These are phyloP conservation scores for Fusarium incarnatum DNA, from an alignment of 2,329 filamentous ascomycete genomes.

Conservation along the genomic window DNA sequence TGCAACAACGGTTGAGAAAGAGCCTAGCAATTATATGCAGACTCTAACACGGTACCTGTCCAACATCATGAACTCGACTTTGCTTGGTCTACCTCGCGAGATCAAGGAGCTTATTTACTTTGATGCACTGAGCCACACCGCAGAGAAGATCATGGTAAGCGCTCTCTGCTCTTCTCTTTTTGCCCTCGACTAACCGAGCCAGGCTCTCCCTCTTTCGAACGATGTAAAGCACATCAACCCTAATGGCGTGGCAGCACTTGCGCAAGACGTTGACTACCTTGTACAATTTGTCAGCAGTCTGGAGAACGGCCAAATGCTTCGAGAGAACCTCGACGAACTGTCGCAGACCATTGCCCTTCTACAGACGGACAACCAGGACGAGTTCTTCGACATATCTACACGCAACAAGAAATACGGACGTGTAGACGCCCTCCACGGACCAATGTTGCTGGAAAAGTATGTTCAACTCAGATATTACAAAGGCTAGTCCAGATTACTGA, in stretches of 20 bases:
- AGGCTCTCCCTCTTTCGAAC: slow-evolving; percentile 80
- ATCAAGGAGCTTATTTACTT: slow-evolving; percentile 99
- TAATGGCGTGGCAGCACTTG: slow-evolving; percentile 82
- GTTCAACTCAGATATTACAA: slow-evolving; percentile 36
- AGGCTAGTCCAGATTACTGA: slow-evolving; percentile 1
- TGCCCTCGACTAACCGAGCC: slow-evolving; percentile 31
- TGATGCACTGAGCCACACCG: slow-evolving; percentile 91
- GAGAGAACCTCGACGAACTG: slow-evolving; percentile 90
- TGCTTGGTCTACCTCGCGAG: slow-evolving; percentile 91
- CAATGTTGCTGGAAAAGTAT: slow-evolving; percentile 91
- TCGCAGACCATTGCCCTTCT: slow-evolving; percentile 92
- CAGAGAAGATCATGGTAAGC: slow-evolving; percentile 81
- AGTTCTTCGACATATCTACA: slow-evolving; percentile 93
- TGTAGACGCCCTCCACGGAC: slow-evolving; percentile 91
- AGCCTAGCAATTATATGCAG: slow-evolving; percentile 94
- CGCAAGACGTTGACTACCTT: slow-evolving; percentile 85
- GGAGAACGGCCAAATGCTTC: slow-evolving; percentile 84
- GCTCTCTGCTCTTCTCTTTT: neutral
- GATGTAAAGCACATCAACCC: slow-evolving; percentile 89
- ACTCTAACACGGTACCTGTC: slow-evolving; percentile 92
- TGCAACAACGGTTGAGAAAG: slow-evolving; percentile 68
- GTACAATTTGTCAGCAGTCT: slow-evolving; percentile 87
- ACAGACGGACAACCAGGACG: slow-evolving; percentile 89
- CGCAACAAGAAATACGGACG: slow-evolving; percentile 94
- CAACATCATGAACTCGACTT: slow-evolving; percentile 95